A percentile compares a stretch with the other conserved stretches of the same genome.
Evolutionary conservation across 306 rosid genomes (phyloP).

Genomic region (Malus sieversii): DNA sequence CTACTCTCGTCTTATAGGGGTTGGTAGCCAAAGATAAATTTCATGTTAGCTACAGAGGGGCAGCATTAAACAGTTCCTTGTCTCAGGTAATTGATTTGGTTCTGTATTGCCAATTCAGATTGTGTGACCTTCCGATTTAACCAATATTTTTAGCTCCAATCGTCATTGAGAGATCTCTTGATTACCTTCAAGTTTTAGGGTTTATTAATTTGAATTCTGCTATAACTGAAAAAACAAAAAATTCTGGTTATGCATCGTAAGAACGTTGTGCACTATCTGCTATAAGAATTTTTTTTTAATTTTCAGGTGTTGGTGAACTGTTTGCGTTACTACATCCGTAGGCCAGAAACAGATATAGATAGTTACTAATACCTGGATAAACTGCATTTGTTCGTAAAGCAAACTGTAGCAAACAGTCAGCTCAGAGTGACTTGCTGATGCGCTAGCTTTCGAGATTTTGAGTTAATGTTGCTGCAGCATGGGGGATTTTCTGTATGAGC

Average conservation of each 20-base stretch:
- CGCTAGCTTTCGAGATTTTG: neutral
- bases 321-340: conserved; percentile 79
- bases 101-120: neutral
- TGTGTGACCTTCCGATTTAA: neutral
- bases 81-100: conserved; percentile 55
- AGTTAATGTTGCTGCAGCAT: neutral
- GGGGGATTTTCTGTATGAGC: neutral
- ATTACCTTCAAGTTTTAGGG: neutral
- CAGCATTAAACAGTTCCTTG: conserved; percentile 68
- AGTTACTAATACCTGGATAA: conserved; percentile 44
- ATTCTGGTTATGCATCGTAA: neutral
- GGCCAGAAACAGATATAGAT: conserved; percentile 88
- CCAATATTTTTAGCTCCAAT: neutral
- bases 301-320: conserved; percentile 82
- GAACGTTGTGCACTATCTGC: neutral
- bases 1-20: conserved; percentile 48
- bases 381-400: conserved; percentile 1
- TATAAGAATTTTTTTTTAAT: neutral
- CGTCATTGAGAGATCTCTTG: neutral
- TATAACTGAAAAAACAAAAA: neutral
- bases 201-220: no score
- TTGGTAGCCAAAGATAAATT: conserved; percentile 89
- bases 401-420: conserved; percentile 1
- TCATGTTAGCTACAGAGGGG: conserved; percentile 87
- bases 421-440: conserved; percentile 1